phyloP scores from a whole-genome alignment of 2,329 filamentous ascomycete species.

The Catunica adiposa region DNA sequence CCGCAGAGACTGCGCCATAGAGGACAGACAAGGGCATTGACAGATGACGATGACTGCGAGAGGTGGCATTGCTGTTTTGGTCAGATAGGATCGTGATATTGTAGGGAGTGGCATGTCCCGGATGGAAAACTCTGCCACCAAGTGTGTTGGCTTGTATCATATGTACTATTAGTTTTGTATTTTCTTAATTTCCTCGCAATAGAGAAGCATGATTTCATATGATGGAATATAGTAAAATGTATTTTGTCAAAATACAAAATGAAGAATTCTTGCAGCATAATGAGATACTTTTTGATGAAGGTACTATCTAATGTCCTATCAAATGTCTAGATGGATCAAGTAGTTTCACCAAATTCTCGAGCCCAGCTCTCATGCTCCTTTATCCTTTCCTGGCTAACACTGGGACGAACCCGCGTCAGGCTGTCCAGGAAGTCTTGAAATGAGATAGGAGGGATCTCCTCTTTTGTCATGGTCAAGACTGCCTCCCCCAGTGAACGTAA shows the following conservation, averaged over 20 bases:
- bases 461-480: constrained; percentile 78
- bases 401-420: constrained; percentile 70
- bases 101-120: too few species aligned
- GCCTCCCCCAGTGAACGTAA: constrained; percentile 79
- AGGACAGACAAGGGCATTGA: too few species aligned
- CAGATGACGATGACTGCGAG: neutral
- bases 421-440: constrained; percentile 73
- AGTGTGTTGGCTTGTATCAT: constrained; percentile 9
- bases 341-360: constrained; percentile 77
- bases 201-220: too few species aligned
- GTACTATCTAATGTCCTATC: too few species aligned
- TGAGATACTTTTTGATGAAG: too few species aligned
- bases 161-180: constrained; percentile 12
- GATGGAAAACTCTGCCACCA: neutral
- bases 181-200: neutral
- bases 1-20: neutral
- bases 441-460: constrained; percentile 77
- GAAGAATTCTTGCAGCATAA: too few species aligned
- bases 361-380: constrained; percentile 93
- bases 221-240: too few species aligned
- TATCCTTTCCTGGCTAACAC: constrained; percentile 70
- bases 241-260: too few species aligned
- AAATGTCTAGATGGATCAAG: constrained; percentile 38
- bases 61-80: too few species aligned
- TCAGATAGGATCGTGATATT: too few species aligned